Percentiles rank a stretch among this genome's conserved stretches.
Conservation (phyloP, 352 stramenopile genomes). For the Globisporangium sylvaticum region DNA sequence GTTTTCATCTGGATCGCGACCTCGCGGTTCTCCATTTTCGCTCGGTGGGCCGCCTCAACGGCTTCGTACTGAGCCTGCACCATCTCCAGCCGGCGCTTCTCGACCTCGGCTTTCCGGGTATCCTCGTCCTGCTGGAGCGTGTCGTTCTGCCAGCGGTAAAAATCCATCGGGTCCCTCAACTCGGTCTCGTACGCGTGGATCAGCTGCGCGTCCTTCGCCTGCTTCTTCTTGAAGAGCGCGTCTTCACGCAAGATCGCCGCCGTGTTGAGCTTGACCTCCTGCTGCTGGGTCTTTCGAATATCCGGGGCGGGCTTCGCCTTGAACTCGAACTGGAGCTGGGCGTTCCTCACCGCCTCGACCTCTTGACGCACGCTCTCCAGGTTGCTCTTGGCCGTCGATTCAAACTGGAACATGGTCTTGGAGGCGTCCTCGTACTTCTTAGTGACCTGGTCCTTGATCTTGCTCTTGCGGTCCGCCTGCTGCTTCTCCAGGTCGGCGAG, state of each 20-base stretch:
- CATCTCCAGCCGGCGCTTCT: slow-evolving; percentile 77
- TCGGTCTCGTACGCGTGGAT: slow-evolving; percentile 88
- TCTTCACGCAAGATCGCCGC: slow-evolving; percentile 91
- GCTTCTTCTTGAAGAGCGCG: slow-evolving; percentile 89
- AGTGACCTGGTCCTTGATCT: slow-evolving; percentile 49
- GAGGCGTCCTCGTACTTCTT: slow-evolving; percentile 75
- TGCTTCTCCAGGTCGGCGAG: slow-evolving; percentile 62
- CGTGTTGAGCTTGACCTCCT: slow-evolving; percentile 83
- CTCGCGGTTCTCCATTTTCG: slow-evolving; percentile 75
- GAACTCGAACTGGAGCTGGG: slow-evolving; percentile 70
- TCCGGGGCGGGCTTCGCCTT: slow-evolving; percentile 67
- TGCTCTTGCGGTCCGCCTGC: slow-evolving; percentile 44
- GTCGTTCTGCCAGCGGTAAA: slow-evolving; percentile 86
- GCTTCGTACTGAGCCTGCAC: slow-evolving; percentile 81
- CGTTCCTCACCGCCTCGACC: slow-evolving; percentile 58
- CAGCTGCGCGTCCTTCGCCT: slow-evolving; percentile 85
- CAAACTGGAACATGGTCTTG: slow-evolving; percentile 69
- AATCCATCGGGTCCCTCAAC: slow-evolving; percentile 88
- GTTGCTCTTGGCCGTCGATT: slow-evolving; percentile 75
- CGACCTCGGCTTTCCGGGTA: slow-evolving; percentile 63
- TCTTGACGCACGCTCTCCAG: slow-evolving; percentile 57
- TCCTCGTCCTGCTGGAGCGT: slow-evolving; percentile 83
- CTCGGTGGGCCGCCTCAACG: slow-evolving; percentile 60
- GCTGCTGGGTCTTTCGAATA: slow-evolving; percentile 19
- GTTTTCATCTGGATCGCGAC: slow-evolving; percentile 79